phyloP scores from a whole-genome alignment of 129 eudicot species.

The Artemisia annua region DNA sequence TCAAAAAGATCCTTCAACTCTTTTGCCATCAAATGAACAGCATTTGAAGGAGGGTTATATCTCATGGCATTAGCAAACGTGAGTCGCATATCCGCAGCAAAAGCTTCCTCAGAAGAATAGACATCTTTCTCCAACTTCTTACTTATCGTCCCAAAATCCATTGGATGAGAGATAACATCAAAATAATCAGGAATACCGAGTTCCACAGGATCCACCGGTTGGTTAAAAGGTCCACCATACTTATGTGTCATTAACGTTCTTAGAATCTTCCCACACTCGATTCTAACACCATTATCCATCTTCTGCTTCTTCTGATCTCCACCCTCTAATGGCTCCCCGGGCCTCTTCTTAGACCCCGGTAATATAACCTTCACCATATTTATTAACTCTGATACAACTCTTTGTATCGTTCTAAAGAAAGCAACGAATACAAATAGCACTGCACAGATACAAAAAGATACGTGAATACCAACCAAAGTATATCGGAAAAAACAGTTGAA shows the following conservation, averaged over 20 bases:
- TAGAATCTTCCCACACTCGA: conserved; percentile 49
- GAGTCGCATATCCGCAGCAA: conserved; percentile 63
- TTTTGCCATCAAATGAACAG: conserved; percentile 50
- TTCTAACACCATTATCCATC: conserved; percentile 46
- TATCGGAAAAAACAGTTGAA: no score
- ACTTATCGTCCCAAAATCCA: conserved; percentile 78
- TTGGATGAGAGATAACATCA: conserved; percentile 51
- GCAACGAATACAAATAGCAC: conserved; percentile 1
- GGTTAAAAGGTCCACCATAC: conserved; percentile 32
- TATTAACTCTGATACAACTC: neutral
- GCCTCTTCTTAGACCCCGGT: conserved; percentile 50
- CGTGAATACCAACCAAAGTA: neutral
- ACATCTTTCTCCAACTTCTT: conserved; percentile 41
- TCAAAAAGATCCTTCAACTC: conserved; percentile 41
- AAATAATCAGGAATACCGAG: conserved; percentile 68
- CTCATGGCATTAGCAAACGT: conserved; percentile 80
- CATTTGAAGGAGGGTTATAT: conserved; percentile 54
- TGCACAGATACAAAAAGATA: neutral
- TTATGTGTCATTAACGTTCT: conserved; percentile 48
- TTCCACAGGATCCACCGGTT: conserved; percentile 68
- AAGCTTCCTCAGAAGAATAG: conserved; percentile 51
- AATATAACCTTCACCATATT: conserved; percentile 34
- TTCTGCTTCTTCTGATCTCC: conserved; percentile 49
- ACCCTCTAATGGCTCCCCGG: conserved; percentile 32
- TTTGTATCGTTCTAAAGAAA: conserved; percentile 9